Evolutionary conservation across 352 stramenopile species (phyloP).

Genomic region (Phytopythium mirpurense): DNA sequence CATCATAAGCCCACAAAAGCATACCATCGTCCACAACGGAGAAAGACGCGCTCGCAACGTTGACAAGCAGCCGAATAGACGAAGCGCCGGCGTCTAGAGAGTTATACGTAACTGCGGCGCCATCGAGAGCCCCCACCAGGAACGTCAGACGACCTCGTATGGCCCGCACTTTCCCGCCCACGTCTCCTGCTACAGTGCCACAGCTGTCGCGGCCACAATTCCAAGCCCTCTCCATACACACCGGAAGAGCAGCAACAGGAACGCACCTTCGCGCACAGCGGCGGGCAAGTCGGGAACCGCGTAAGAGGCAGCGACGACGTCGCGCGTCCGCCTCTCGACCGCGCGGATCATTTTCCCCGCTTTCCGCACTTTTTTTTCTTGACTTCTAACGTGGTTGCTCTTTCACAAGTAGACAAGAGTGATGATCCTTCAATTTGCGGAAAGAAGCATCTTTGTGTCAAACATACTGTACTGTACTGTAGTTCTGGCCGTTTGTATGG

Average conservation of each 20-base stretch:
- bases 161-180: neutral
- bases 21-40: slow-evolving; percentile 64
- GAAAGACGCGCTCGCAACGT: slow-evolving; percentile 47
- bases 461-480: too few relatives aligned
- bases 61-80: slow-evolving; percentile 36
- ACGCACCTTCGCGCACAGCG: slow-evolving; percentile 63
- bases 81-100: slow-evolving; percentile 55
- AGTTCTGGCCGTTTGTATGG: too few relatives aligned
- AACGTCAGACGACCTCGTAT: too few relatives aligned
- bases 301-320: slow-evolving; percentile 53
- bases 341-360: slow-evolving; percentile 9
- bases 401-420: neutral
- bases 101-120: slow-evolving; percentile 61
- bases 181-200: too few relatives aligned
- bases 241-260: neutral
- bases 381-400: neutral
- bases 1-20: neutral
- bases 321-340: slow-evolving; percentile 30
- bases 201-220: too few relatives aligned
- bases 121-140: neutral
- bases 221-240: too few relatives aligned
- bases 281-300: slow-evolving; percentile 46
- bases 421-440: slow-evolving; percentile 8
- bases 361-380: slow-evolving; percentile 10
- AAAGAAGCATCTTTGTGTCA: too few relatives aligned